Conservation (phyloP, 2,329 filamentous ascomycete genomes). For the Fusarium xyrophilum region DNA sequence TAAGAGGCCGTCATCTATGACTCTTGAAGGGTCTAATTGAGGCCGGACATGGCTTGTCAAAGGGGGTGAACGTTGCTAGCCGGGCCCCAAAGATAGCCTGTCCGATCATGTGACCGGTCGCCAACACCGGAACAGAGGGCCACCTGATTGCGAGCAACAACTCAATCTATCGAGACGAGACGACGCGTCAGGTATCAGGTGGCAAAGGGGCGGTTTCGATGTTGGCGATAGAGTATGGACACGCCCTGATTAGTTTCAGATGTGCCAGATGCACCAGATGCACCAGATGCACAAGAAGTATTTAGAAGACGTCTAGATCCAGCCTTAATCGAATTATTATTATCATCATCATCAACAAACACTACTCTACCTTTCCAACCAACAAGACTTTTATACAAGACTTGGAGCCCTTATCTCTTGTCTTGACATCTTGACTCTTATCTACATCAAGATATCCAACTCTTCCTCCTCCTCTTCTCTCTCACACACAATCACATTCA, state of each 20-base stretch:
- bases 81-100: constrained; percentile 27
- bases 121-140: constrained; percentile 15
- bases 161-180: constrained; percentile 25
- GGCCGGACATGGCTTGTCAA: constrained; percentile 28
- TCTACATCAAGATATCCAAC: constrained; percentile 10
- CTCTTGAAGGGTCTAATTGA: constrained; percentile 23
- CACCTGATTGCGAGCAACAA: constrained; percentile 34
- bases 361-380: constrained; percentile 11
- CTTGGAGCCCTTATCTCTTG: constrained; percentile 1
- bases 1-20: constrained; percentile 24
- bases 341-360: constrained; percentile 26
- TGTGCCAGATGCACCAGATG: constrained; percentile 17
- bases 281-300: constrained; percentile 17
- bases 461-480: not conserved
- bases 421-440: not conserved
- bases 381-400: constrained; percentile 26
- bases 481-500: constrained; percentile 12
- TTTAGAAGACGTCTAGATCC: constrained; percentile 36
- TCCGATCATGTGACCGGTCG: constrained; percentile 31
- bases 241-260: constrained; percentile 28
- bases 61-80: constrained; percentile 26
- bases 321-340: constrained; percentile 16
- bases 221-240: constrained; percentile 8
- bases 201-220: constrained; percentile 26
- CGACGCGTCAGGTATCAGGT: constrained; percentile 30